phyloP scores from a whole-genome alignment of 2,329 filamentous ascomycete species.

The Scedosporium dehoogii region DNA sequence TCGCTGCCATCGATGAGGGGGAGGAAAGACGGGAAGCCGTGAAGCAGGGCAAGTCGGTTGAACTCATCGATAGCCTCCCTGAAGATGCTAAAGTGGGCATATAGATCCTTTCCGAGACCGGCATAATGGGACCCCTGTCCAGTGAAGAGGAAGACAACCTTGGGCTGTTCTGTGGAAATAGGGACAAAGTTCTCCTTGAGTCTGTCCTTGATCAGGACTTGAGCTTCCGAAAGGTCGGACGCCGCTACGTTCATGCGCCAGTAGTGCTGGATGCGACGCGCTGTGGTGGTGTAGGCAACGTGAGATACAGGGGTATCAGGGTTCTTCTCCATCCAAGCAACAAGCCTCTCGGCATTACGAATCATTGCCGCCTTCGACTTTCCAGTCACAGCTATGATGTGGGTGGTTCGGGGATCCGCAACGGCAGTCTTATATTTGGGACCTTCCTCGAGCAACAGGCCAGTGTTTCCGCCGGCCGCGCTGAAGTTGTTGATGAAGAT shows the following conservation, averaged over 20 bases:
- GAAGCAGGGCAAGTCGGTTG: slow-evolving; percentile 37
- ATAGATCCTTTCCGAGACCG: slow-evolving; percentile 41
- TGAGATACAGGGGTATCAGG: slow-evolving; percentile 44
- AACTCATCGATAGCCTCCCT: slow-evolving; percentile 46
- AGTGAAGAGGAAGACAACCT: slow-evolving; percentile 43
- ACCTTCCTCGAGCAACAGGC: slow-evolving; percentile 54
- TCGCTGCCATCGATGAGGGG: slow-evolving; percentile 31
- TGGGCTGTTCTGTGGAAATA: slow-evolving; percentile 30
- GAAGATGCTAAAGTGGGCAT: slow-evolving; percentile 35
- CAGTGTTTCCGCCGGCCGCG: slow-evolving; percentile 63
- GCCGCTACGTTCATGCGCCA: slow-evolving; percentile 42
- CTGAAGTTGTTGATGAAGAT: slow-evolving; percentile 60
- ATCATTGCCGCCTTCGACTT: slow-evolving; percentile 46
- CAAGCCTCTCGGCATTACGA: slow-evolving; percentile 45
- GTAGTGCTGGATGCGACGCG: slow-evolving; percentile 51
- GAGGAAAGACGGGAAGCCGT: slow-evolving; percentile 46
- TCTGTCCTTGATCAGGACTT: slow-evolving; percentile 35
- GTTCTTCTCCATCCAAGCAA: slow-evolving; percentile 41
- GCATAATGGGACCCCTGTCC: slow-evolving; percentile 46
- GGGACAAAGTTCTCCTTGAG: slow-evolving; percentile 46
- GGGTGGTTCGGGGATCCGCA: slow-evolving; percentile 42
- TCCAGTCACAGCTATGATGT: slow-evolving; percentile 50
- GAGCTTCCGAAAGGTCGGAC: slow-evolving; percentile 29
- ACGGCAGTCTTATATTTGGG: slow-evolving; percentile 36
- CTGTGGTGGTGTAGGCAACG: slow-evolving; percentile 59